A percentile compares a stretch with the other conserved stretches of the same genome.
Evolutionary conservation across 1,284 basidiomycete genomes (phyloP).

Genomic region (Rhodotorula sp.): DNA sequence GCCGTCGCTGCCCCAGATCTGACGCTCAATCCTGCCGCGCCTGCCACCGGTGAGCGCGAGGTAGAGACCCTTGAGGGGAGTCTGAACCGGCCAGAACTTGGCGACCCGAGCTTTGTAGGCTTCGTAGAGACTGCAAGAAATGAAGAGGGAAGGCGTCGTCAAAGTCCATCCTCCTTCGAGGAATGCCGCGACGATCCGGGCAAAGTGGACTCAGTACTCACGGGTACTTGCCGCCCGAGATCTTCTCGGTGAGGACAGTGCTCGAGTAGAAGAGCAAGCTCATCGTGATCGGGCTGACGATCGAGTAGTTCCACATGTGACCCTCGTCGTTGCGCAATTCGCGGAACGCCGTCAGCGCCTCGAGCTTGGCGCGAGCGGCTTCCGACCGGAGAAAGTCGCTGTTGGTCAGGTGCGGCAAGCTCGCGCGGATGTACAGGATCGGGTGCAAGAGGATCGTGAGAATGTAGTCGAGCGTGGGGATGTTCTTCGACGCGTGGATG

Average conservation of each 20-base stretch:
- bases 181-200: background rate
- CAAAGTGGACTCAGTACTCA: slow-evolving; percentile 5
- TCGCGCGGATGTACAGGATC: background rate
- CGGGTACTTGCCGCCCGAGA: slow-evolving; percentile 39
- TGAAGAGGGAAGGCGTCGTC: background rate
- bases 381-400: background rate
- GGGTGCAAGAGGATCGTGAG: slow-evolving; percentile 7
- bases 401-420: background rate
- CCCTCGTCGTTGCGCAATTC: slow-evolving; percentile 23
- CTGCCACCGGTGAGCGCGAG: slow-evolving; percentile 14
- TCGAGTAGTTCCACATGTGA: slow-evolving; percentile 36
- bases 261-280: slow-evolving; percentile 30
- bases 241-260: slow-evolving; percentile 35
- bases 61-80: slow-evolving; percentile 27
- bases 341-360: background rate
- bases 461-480: background rate
- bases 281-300: slow-evolving; percentile 36
- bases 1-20: slow-evolving; percentile 16
- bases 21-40: slow-evolving; percentile 9
- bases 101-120: slow-evolving; percentile 41
- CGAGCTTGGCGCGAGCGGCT: background rate
- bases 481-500: background rate
- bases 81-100: slow-evolving; percentile 39
- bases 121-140: slow-evolving; percentile 37
- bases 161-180: background rate